Percentiles rank a stretch among this genome's conserved stretches.
Conservation (phyloP, 257 asterid species). For the Solanum chiquidenum region DNA sequence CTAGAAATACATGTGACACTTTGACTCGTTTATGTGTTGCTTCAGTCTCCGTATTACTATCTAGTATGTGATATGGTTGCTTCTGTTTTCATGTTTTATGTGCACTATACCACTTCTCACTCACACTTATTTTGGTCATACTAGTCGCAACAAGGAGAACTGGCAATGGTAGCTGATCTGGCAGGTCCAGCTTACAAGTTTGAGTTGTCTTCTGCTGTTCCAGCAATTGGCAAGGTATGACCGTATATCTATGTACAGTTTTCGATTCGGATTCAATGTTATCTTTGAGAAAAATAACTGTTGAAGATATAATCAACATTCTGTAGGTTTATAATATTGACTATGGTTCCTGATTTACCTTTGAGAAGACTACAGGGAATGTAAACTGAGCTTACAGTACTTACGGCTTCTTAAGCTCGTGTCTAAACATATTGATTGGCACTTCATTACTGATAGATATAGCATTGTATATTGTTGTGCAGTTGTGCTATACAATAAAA, state of each 20-base stretch:
- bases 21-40: not conserved
- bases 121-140: slow-evolving; percentile 5
- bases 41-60: not conserved
- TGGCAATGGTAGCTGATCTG: slow-evolving; percentile 72
- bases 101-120: not conserved
- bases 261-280: not conserved
- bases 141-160: slow-evolving; percentile 79
- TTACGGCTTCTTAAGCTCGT: not conserved
- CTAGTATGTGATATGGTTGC: not conserved
- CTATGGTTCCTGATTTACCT: not conserved
- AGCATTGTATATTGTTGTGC: not conserved
- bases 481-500: not conserved
- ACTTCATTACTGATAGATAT: not conserved
- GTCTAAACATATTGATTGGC: not conserved
- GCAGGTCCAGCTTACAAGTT: slow-evolving; percentile 65
- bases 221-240: slow-evolving; percentile 66
- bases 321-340: not conserved
- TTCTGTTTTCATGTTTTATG: not conserved
- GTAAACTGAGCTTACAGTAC: not conserved
- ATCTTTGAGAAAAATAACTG: not conserved
- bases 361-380: not conserved
- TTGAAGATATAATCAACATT: not conserved
- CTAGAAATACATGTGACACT: not conserved
- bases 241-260: not conserved
- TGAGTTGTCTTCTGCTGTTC: slow-evolving; percentile 61